Base-by-base conservation (phyloP, 2,329 filamentous ascomycete genomes). In the Penicillium sp. region DNA sequence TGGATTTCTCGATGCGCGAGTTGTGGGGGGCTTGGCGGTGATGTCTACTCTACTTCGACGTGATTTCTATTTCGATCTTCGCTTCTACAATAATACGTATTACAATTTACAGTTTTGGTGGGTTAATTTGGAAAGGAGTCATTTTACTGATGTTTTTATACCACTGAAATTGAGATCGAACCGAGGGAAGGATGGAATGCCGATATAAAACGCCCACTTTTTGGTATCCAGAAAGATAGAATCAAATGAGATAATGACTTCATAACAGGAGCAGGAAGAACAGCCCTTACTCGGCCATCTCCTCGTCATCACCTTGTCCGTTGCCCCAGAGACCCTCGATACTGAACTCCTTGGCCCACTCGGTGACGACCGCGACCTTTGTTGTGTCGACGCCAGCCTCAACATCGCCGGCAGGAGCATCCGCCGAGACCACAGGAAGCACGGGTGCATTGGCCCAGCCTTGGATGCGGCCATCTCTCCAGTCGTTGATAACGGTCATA, bases 271-370 rank as follows among this genome's bases (percentile, higher is more conserved):
- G 49, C 50, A 53, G 42, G 53, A 48, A 53, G 41, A 45, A 13
- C 39, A 41, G 37, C 41, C 34, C 53, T 56, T 68, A 71, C 60
- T 70, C 67, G 48, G 64, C 69, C 67, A 72, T 69, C 57, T 67
- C 68, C 40, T 68, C 69, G 44, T 62, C 65, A 34, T 67, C 68
- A 39, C 56, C 64, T 22, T 61, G 63, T 33, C 74, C 82, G 64
- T 88, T 83, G 10, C 87, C 89, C 86, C 87, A 97, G 13, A 98
- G 72, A 2, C 88, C 93, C 54, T 96, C 93, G 8, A 98, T 77
- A 74, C 91, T 90, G 72, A 98, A 97, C 70, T 97, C 91, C 61
- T 87, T 83, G 7, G 90, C 87, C 89, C 91, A 95, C 67, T 94
- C 84, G 10, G 85, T 87, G 48, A 97, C 89, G 67, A 97, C 88